phyloP scores from a whole-genome alignment of 148 eudicot species.

The Arbutus unedo region DNA sequence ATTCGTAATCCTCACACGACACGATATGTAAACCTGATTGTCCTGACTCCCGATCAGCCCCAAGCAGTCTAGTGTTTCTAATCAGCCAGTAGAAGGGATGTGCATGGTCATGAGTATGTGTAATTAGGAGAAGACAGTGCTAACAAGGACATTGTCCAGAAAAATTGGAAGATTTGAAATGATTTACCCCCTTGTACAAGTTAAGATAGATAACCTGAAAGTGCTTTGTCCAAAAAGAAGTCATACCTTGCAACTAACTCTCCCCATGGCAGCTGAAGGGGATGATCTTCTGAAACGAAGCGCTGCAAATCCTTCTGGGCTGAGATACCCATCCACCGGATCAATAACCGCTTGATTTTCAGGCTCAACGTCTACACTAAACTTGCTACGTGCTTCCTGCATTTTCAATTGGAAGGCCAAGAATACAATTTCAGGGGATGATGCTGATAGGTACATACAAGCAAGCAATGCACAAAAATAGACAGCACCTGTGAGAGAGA shows the following conservation, averaged over 20 bases:
- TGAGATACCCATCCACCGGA: constrained; percentile 76
- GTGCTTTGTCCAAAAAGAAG: constrained; percentile 6
- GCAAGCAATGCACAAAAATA: not conserved
- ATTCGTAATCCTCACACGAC: not conserved
- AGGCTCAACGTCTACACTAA: constrained; percentile 65
- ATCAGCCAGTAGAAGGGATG: constrained; percentile 1
- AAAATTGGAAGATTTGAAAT: not conserved
- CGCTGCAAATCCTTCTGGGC: constrained; percentile 69
- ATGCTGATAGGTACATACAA: not conserved
- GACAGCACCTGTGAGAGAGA: not conserved
- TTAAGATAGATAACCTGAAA: not conserved
- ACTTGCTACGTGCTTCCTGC: constrained; percentile 95
- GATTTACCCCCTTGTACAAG: not conserved
- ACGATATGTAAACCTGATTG: not conserved
- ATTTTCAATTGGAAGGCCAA: constrained; percentile 2
- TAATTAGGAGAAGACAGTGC: not conserved
- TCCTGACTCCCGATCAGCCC: not conserved
- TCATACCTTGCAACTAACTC: constrained; percentile 85
- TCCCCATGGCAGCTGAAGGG: constrained; percentile 56
- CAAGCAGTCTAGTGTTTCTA: not conserved
- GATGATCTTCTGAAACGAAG: constrained; percentile 65
- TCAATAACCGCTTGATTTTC: constrained; percentile 63
- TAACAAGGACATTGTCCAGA: not conserved
- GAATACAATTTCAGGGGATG: not conserved
- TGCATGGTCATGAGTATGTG: not conserved